Evolutionary conservation across 768 basidiomycete genomes (phyloP).

Genomic region (Piloderma croceum): DNA sequence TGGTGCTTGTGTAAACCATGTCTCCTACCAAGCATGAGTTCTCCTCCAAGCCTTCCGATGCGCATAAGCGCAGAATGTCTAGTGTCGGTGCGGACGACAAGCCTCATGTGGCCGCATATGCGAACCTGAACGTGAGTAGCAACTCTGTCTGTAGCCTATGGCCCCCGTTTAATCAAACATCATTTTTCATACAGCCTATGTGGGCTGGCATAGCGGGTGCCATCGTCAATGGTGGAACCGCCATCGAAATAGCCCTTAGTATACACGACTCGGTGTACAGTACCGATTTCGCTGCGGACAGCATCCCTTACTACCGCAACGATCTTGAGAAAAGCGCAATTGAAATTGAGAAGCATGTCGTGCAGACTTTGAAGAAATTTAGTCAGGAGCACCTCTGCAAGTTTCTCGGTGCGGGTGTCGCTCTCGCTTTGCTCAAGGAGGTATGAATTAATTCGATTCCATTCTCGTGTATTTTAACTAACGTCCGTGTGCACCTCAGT

Average conservation of each 20-base stretch:
- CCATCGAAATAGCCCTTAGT: conserved; percentile 70
- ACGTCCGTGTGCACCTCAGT: conserved; percentile 30
- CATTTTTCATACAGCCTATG: conserved; percentile 57
- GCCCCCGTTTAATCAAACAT: conserved; percentile 14
- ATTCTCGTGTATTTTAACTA: not conserved
- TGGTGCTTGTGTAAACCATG: too few relatives aligned
- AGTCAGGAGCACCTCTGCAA: conserved; percentile 76
- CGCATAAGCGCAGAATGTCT: conserved; percentile 64
- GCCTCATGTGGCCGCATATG: conserved; percentile 52
- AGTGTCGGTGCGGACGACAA: too few relatives aligned
- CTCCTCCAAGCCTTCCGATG: conserved; percentile 57
- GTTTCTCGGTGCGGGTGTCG: conserved; percentile 80
- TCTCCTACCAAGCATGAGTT: conserved; percentile 47
- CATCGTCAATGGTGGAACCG: conserved; percentile 50
- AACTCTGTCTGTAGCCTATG: conserved; percentile 11
- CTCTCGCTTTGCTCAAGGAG: conserved; percentile 64
- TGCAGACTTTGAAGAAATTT: conserved; percentile 66
- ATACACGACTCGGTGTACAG: conserved; percentile 83
- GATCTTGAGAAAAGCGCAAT: conserved; percentile 51
- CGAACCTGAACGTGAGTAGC: conserved; percentile 59
- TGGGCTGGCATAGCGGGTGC: conserved; percentile 78
- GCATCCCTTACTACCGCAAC: conserved; percentile 46
- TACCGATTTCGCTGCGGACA: conserved; percentile 65
- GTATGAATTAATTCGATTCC: conserved; percentile 28
- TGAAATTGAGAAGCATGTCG: conserved; percentile 57